Percentiles rank a stretch among this genome's conserved stretches.
These are phyloP conservation scores for Pichia nakasei DNA, from an alignment of 805 yeast genomes.

Conservation along the genomic window DNA sequence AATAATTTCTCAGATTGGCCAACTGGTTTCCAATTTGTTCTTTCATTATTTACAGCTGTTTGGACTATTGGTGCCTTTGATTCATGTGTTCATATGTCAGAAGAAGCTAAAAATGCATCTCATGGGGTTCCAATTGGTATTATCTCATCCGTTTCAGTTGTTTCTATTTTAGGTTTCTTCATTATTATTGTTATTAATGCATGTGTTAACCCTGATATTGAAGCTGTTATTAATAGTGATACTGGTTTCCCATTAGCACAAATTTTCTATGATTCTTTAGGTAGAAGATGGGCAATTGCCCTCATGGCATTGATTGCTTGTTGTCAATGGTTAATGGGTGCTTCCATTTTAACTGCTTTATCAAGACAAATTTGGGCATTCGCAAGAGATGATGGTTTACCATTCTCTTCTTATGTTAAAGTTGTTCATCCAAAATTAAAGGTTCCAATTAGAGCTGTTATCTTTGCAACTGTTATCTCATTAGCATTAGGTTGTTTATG, in stretches of 20 bases:
- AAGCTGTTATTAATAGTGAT: constrained; percentile 32
- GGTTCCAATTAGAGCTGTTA: constrained; percentile 61
- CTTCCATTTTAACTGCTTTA: constrained; percentile 51
- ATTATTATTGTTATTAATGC: constrained; percentile 47
- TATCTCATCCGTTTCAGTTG: constrained; percentile 45
- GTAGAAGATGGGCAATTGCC: constrained; percentile 56
- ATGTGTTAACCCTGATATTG: constrained; percentile 40
- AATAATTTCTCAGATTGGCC: constrained; percentile 48
- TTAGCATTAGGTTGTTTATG: constrained; percentile 48
- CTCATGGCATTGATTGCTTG: constrained; percentile 49
- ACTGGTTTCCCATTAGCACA: constrained; percentile 63
- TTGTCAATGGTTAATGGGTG: constrained; percentile 61
- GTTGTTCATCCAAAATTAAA: constrained; percentile 45
- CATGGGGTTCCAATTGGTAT: constrained; percentile 60
- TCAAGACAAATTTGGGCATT: constrained; percentile 71
- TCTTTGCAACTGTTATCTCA: constrained; percentile 43
- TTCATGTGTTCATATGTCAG: constrained; percentile 64
- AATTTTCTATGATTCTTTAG: constrained; percentile 52
- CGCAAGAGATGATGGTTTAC: constrained; percentile 70
- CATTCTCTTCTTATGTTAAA: constrained; percentile 47
- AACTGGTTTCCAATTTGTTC: constrained; percentile 46
- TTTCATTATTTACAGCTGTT: constrained; percentile 48
- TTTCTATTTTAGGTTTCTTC: constrained; percentile 52
- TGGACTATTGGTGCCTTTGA: constrained; percentile 76
- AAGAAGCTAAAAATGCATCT: constrained; percentile 57